These are phyloP conservation scores for Vitis rupestris DNA, from an alignment of 164 flowering plant genomes.

Conservation along the genomic window DNA sequence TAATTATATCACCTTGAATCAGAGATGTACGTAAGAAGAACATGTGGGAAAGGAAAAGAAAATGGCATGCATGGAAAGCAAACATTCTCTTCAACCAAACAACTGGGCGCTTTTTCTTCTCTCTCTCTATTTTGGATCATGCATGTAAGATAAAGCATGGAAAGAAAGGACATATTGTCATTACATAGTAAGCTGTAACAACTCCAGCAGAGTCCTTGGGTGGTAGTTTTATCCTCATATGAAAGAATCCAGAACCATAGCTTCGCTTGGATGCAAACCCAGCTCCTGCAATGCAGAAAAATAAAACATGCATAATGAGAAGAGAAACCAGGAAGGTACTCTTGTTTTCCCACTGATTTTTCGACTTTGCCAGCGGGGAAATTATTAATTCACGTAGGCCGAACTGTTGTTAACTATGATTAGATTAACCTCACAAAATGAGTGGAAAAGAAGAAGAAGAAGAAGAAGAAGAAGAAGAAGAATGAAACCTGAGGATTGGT, in stretches of 20 bases:
- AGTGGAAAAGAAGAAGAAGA: neutral
- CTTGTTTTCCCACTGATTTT: too few species aligned
- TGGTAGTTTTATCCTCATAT: constrained; percentile 54
- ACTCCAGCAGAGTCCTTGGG: constrained; percentile 47
- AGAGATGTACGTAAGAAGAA: too few species aligned
- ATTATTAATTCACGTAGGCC: too few species aligned
- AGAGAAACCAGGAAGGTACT: neutral
- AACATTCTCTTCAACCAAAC: too few species aligned
- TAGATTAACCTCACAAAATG: too few species aligned
- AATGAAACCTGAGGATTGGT: constrained; percentile 36
- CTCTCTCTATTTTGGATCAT: too few species aligned
- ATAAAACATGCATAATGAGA: neutral
- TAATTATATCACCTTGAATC: neutral
- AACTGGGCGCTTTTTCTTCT: too few species aligned
- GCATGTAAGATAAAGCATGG: too few species aligned
- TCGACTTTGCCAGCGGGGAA: too few species aligned
- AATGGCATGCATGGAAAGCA: neutral
- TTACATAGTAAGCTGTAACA: constrained; percentile 66
- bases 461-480: neutral
- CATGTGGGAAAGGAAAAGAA: neutral
- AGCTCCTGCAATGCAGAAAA: constrained; percentile 34
- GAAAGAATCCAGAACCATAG: constrained; percentile 56
- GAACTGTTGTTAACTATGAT: too few species aligned
- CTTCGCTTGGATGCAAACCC: constrained; percentile 50
- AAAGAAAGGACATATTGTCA: neutral